Base-by-base conservation (phyloP, 2,329 filamentous ascomycete species). In the Phialophora verrucosa region DNA sequence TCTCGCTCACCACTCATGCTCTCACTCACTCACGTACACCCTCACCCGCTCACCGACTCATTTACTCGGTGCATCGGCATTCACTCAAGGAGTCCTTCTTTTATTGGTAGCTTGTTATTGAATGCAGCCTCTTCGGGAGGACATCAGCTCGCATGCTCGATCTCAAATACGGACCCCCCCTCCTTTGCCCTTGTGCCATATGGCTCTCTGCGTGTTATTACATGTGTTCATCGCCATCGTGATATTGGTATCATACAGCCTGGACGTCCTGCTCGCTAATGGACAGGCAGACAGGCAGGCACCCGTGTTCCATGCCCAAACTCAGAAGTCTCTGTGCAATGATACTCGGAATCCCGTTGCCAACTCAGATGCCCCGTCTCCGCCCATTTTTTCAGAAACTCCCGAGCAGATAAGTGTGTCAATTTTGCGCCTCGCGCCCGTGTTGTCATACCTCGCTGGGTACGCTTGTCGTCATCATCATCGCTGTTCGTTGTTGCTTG, bases 401-500 rank as follows among this genome's bases (percentile, higher is more conserved):
- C 38, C 38, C 38, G 3, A n/a, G 7, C 14, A 42, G 4, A 17
- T 0, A 7, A 8, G 4, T 3, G 12, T 44, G 17, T n/a, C 38
- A n/a, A 20, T n/a, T n/a, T n/a, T 8, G 17, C 38, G 25, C 10
- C 12, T 20, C 31, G 20, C 27, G 31, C 6, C 31, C n/a, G 11
- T 29, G n/a, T 25, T 51, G 31, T 29, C 59, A 50, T 29, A 32
- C 29, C 31, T 29, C 44, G 20, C 14, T 31, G 31, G 27, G 57
- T 31, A 35, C 35, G 57, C 47, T 59, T 47, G 14, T 59, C 5
- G 57, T 61, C 59, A 51, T 61, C 20, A 42, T 53, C 59, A 44
- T 53, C 20, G 29, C 31, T 61, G 20, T 53, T 61, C 29, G 59
- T 61, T 61, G 59, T 38, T 61, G 29, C 59, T 53, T 54, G 31